Evolutionary conservation across 202 grass and related monocot species (phyloP), one percentile per base, ranked within the genome.

Genomic region (Eragrostis tef): DNA sequence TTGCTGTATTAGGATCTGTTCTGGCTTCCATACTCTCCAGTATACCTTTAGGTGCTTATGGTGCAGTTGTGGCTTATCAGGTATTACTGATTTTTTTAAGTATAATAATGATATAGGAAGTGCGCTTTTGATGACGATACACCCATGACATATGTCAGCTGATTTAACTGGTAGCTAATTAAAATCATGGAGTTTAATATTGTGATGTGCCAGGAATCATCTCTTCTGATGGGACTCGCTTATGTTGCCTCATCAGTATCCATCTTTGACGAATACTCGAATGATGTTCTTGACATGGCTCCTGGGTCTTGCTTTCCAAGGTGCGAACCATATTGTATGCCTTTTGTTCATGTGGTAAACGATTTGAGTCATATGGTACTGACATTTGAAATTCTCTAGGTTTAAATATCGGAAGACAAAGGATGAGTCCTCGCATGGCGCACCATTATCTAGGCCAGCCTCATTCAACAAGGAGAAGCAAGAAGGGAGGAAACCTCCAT

Each of bases 211-310:
- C 74, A 99, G 96, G 96, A 96, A 91, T 93, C 89, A 17, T 99
- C 96, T 44, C 29, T 86, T 75, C n/a, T 70, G 26, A 88, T 92
- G 96, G 96, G 96, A 67, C 80, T 99, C 8, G 77, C 77, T 17
- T 99, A 99, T 84, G 85, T 88, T 17, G 17, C 90, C 17, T 90
- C 93, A 16, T 93, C 96, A 27, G 84, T 99, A 60, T 91, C 96
- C 67, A 89, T 99, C 68, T 99, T 91, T 87, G 96, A 99, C 64
- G 96, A 99, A 72, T 99, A 99, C 72, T 96, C 90, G 5, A 99
- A 99, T 64, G 96, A 99, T 19, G 84, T 96, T 67, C 93, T 99
- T 76, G 93, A 91, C 83, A 93, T 99, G 96, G 93, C 90, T 66
- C 85, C 90, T 62, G 96, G 96, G 67, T 96, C 96, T 85, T 93